Evolutionary conservation across 331 rosid species (phyloP).

Genomic region (Saraca asoca): DNA sequence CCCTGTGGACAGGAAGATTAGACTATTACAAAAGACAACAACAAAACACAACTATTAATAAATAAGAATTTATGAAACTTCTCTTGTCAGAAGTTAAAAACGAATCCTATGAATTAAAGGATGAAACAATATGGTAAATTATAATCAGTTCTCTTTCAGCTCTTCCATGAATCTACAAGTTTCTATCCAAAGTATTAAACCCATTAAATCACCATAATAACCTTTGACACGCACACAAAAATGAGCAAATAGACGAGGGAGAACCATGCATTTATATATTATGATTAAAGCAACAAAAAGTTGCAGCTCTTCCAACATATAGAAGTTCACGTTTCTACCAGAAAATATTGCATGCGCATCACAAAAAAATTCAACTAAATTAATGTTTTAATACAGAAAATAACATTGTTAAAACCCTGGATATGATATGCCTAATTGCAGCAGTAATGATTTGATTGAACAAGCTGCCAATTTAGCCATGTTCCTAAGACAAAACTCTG

Average conservation of each 20-base stretch:
- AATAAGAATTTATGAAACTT: constrained; percentile 1
- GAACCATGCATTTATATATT: too few species aligned
- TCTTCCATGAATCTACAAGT: too few species aligned
- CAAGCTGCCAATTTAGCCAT: too few species aligned
- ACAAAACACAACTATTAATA: background rate
- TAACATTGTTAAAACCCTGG: background rate
- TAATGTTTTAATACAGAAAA: constrained; percentile 6
- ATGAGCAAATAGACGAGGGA: background rate
- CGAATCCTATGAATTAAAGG: background rate
- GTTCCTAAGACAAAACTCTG: too few species aligned
- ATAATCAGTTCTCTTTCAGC: too few species aligned
- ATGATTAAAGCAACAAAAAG: too few species aligned
- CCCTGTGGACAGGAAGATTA: constrained; percentile 43
- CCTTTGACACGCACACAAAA: background rate
- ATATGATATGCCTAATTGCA: constrained; percentile 11
- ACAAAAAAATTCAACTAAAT: background rate
- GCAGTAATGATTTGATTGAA: too few species aligned
- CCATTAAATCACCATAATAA: too few species aligned
- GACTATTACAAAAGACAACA: constrained; percentile 9
- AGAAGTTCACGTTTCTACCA: too few species aligned
- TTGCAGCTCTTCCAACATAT: too few species aligned
- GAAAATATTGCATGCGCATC: constrained; percentile 5
- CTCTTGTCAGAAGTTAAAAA: constrained; percentile 6
- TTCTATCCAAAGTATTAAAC: too few species aligned
- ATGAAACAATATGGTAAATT: background rate